Evolutionary conservation across 1,284 basidiomycete species (phyloP), one percentile per base, ranked within the genome.

Genomic region (Gomphus bonarii): DNA sequence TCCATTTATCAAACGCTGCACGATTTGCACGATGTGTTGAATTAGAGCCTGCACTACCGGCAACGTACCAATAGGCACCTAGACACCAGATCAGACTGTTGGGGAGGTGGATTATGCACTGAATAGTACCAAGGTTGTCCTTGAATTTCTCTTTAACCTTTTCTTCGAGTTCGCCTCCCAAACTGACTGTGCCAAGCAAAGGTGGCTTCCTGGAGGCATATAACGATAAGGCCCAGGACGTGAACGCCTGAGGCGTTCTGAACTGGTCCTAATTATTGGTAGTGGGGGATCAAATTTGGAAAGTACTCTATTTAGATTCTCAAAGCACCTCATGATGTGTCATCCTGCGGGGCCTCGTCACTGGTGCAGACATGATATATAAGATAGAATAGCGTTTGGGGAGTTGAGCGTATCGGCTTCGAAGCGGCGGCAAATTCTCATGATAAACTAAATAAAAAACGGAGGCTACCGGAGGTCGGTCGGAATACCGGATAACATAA

Each of bases 1-100:
- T 76, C 72, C 76, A 88, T 61, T 74, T 77, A 42, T 78, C 71
- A 57, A 88, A 76, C 1, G 77, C 81, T 31, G 67, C 70, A 30
- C 72, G 69, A 61, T 88, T 88, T 56, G 76, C 77, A 35, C 66
- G 70, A 63, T 79, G 74, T 4, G 86, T 88, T 14, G 73, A 68
- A 58, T 71, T 70, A 6, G 76, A 76, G 1, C 85, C 85, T 3
- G 85, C 85, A 59, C 76, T 79, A 43, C 81, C 82, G 55, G 74
- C 73, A 5, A 81, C 78, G 61, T 85, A 87, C 66, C 74, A 67
- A 68, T 81, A 88, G 14, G 81, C 77, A 9, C 73, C 84, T 86
- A 51, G 35, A 16, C 49, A 54, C 16, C 3, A 36, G 18, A 40
- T 40, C 7, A 33, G 8, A 46, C 55, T 30, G 44, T 33, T 36